Base-by-base conservation (phyloP, 169 alveolate species). In the Eimeria tenella region DNA sequence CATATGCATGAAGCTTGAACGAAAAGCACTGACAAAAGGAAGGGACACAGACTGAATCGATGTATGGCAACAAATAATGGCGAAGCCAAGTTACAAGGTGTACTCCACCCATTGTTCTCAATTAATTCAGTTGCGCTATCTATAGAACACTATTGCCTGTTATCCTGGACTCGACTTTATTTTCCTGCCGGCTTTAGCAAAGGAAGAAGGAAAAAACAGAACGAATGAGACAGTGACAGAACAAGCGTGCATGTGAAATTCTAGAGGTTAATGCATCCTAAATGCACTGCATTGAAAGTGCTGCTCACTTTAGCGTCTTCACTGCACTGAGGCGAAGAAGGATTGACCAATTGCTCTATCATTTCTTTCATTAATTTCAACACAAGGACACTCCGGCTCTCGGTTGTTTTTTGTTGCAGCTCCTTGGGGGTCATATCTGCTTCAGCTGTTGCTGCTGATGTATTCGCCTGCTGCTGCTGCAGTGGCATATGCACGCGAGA, bases 401-500 rank as follows among this genome's bases (percentile, higher is more conserved):
- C 10, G 21, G 23, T 0, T n/a, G 73, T 13, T 63, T 9, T 7
- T 25, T 13, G 73, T 25, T 0, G 73, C 73, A 7, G 73, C 23
- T 6, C 15, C n/a, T 5, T 17, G 73, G 42, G 11, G 73, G 42
- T 63, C 42, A n/a, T 23, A n/a, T 23, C 79, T 70, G 52, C 52
- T 23, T 42, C 52, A 7, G 79, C 79, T n/a, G 79, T 15, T 70
- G 52, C 52, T n/a, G 52, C 50, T 70, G 42, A 31, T 17, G 13
- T 23, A 19, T 5, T 49, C 13, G 17, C 52, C 49, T 70, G 79
- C 79, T 21, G 79, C 79, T 70, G 79, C 79, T 70, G 79, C 79
- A 23, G 49, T 52, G 60, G 19, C 11, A 25, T 17, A 77, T n/a
- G 42, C 5, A 19, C 50, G 15, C 5, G 79, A 4, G 1, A 23